Base-by-base conservation (phyloP, 192 early-diverging fungal species). In the Funneliformis geosporum region DNA sequence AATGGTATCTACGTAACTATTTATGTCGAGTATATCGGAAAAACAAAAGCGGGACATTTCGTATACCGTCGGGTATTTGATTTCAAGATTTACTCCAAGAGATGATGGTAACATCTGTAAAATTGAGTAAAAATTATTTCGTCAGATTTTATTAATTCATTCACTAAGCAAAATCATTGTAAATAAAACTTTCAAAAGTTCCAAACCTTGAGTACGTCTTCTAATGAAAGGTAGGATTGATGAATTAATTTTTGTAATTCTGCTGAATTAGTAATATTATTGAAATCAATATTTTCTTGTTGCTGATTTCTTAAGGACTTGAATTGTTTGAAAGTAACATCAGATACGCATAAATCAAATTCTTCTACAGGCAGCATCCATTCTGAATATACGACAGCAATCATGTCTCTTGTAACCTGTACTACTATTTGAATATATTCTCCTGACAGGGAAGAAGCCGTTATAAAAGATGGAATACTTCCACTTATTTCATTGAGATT, bases 341-440 rank as follows among this genome's bases (percentile, higher is more conserved):
- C 90, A 10, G 87, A 88, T 7, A 91, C 77, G 5, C 85, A 81
- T 74, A 90, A 68, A 44, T 87, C 86, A 60, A 90, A 86, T 28
- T 80, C 84, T 11, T 90, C 86, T 0, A 86, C 80, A 9, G 91
- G 90, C 43, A 95, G 76, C 67, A 91, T 79, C 93, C 94, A 96
- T 76, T 90, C 82, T 10, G 93, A 85, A 84, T 90, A 96, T 6
- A 98, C 91, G 23, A 98, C 96, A 0, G 97, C 95, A 0, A 96
- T 88, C 23, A 90, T 85, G 81, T 99, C 96, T 62, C 89, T 86
- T 7, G 97, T 98, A 21, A 97, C 84, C 78, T 98, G 97, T 33
- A 98, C 93, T 42, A 93, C 92, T 6, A 97, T 84, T 73, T 93
- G 93, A 8, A 99, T 84, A 81, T 98, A 96, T 80, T 98, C 95